Evolutionary conservation across 1,284 basidiomycete species (phyloP), one percentile per base, ranked within the genome.

Genomic region (Anthracocystis setariae): DNA sequence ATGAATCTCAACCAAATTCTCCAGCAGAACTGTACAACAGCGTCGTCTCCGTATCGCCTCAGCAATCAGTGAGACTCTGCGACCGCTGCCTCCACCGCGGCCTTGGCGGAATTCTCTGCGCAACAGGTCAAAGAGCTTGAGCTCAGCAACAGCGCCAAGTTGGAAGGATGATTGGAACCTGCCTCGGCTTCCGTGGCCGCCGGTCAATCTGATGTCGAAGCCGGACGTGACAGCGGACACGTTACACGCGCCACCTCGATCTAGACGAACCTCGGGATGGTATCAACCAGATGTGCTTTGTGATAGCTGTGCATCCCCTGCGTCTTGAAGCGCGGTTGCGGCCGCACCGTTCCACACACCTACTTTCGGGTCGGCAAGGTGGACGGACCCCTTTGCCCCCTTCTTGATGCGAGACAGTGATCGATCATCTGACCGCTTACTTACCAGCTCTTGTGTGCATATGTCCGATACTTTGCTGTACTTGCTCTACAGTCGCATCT

Each of bases 1-100:
- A 55, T 65, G 25, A 65, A 38, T 27, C 46, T 65, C 38, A 65
- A 55, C 27, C 51, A 65, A 24, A 56, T 56, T 33, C 63, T 65
- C 35, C 56, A 65, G 18, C 63, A 55, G 25, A 40, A 47, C 10
- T 59, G 56, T 43, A 29, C 29, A 12, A 7, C 29, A 29, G 29
- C 29, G 12, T 45, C 52, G 0, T 69, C 66, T 0, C 56, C 66
- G 2, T 39, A 52, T 35, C 63, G 66, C 12, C 47, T 64, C 46
- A 60, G 52, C 51, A 50, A 52, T 10, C 55, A 69, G 54, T 51
- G 59, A 5, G 33, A 29, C 56, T 17, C 29, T 54, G 24, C 50
- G 29, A 8, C 66, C 54, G 10, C 51, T 44, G 25, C 54, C 66
- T 10, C 66, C 66, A 5, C 47, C 63, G 17, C 59, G 66, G 35